Evolutionary conservation across 2,329 filamentous ascomycete genomes (phyloP).

Genomic region (Leptographium radiaticola): DNA sequence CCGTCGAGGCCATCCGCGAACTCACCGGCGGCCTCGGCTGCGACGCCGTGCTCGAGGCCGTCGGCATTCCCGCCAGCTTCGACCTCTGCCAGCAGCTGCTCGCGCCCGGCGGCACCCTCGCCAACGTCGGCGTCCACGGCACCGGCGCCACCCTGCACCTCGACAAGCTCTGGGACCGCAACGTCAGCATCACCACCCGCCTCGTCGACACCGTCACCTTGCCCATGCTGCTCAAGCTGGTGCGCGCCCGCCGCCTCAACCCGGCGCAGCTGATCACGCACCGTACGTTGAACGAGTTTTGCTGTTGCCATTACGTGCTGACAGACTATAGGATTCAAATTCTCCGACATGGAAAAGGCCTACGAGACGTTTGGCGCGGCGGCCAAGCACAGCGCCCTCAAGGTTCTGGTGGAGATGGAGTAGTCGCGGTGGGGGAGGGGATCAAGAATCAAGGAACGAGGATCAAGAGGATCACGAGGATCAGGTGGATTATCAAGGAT

Average conservation of each 20-base stretch:
- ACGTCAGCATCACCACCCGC: conserved; percentile 36
- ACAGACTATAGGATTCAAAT: conserved; percentile 22
- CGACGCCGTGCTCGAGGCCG: conserved; percentile 45
- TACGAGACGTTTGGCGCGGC: conserved; percentile 29
- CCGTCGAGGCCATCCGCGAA: conserved; percentile 22
- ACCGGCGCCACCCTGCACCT: conserved; percentile 37
- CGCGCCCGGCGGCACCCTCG: conserved; percentile 37
- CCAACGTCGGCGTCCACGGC: conserved; percentile 46
- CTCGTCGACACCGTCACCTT: conserved; percentile 34
- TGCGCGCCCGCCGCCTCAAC: conserved; percentile 26
- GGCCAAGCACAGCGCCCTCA: conserved; percentile 27
- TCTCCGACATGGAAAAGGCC: conserved; percentile 28
- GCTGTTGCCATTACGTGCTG: too few species aligned
- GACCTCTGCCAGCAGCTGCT: conserved; percentile 39
- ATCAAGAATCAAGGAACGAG: neutral
- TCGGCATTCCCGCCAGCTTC: conserved; percentile 40
- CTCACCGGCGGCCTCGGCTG: conserved; percentile 38
- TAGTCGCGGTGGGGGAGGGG: neutral
- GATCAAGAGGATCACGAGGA: too few species aligned
- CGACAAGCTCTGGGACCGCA: conserved; percentile 39
- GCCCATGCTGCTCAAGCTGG: conserved; percentile 34
- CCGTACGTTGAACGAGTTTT: conserved; percentile 18
- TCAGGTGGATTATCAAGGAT: too few species aligned
- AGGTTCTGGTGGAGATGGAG: conserved; percentile 27
- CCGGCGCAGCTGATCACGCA: conserved; percentile 32